Evolutionary conservation across 225 moss, liverwort and hornwort species (phyloP).

Genomic region (Asterella californica): DNA sequence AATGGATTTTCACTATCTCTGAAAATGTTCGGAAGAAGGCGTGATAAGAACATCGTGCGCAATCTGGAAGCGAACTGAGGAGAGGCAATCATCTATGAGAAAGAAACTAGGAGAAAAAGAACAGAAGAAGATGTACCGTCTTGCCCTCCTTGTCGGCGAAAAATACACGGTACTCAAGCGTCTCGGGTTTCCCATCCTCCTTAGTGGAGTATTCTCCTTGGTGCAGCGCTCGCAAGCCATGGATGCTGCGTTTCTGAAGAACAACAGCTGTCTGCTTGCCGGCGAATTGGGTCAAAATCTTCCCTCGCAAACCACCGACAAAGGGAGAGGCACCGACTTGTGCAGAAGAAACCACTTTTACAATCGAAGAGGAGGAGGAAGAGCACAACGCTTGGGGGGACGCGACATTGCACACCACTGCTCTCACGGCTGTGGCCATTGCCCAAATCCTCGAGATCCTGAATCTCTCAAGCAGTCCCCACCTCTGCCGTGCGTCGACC

Average conservation of each 20-base stretch:
- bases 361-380: slow-evolving; percentile 13
- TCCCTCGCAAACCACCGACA: slow-evolving; percentile 7
- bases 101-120: not conserved
- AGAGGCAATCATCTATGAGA: not conserved
- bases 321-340: slow-evolving; percentile 8
- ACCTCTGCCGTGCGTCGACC: not conserved
- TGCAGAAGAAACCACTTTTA: slow-evolving; percentile 16
- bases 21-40: not conserved
- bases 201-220: slow-evolving; percentile 43
- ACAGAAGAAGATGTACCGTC: slow-evolving; percentile 43
- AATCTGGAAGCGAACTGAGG: too few relatives aligned
- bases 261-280: slow-evolving; percentile 16
- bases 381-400: slow-evolving; percentile 31
- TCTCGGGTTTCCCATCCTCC: slow-evolving; percentile 58
- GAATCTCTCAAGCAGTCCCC: not conserved
- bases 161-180: slow-evolving; percentile 78
- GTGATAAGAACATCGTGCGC: not conserved
- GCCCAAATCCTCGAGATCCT: slow-evolving; percentile 20
- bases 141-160: slow-evolving; percentile 69
- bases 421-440: slow-evolving; percentile 46
- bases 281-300: not conserved
- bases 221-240: slow-evolving; percentile 30
- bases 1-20: not conserved
- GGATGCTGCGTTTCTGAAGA: slow-evolving; percentile 30
- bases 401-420: slow-evolving; percentile 39